A percentile compares a stretch with the other conserved stretches of the same genome.
Conservation (phyloP, 768 basidiomycete genomes). For the Coprinopsis cinerea region DNA sequence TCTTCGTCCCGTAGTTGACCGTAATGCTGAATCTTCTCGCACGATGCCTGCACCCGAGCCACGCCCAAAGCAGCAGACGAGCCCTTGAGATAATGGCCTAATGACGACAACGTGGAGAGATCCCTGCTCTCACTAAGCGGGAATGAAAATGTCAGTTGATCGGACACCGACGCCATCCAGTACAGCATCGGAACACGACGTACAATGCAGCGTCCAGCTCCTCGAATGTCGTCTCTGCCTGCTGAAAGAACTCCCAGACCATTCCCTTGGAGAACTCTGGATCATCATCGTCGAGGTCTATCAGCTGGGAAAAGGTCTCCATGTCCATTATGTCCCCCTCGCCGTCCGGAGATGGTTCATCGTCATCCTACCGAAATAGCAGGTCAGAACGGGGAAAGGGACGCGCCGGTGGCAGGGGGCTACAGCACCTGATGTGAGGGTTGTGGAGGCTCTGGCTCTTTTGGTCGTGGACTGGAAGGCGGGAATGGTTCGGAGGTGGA, state of each 20-base stretch:
- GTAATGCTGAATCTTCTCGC: slow-evolving; percentile 89
- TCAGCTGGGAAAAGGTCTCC: slow-evolving; percentile 78
- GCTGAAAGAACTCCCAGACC: slow-evolving; percentile 74
- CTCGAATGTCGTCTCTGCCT: slow-evolving; percentile 70
- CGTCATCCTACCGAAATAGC: background rate
- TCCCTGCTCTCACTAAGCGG: slow-evolving; percentile 48
- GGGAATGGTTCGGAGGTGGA: background rate
- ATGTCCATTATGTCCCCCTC: slow-evolving; percentile 51
- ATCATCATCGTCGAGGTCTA: slow-evolving; percentile 75
- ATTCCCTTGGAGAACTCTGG: slow-evolving; percentile 75
- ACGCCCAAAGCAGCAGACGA: slow-evolving; percentile 94
- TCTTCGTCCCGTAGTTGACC: slow-evolving; percentile 65
- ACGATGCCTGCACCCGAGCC: slow-evolving; percentile 70
- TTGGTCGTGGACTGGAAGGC: background rate
- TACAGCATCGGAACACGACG: slow-evolving; percentile 32
- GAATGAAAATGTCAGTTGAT: slow-evolving; percentile 5
- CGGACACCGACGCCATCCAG: no score
- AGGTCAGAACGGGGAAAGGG: background rate
- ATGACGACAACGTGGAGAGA: slow-evolving; percentile 56
- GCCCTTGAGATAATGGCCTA: slow-evolving; percentile 96
- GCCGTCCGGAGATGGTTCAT: slow-evolving; percentile 2
- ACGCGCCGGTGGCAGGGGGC: background rate
- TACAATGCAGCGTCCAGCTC: slow-evolving; percentile 79
- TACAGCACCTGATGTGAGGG: background rate
- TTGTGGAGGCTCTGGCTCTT: background rate